These are phyloP conservation scores for Fagopyrum homotropicum DNA, from an alignment of 148 eudicot species.

Conservation along the genomic window DNA sequence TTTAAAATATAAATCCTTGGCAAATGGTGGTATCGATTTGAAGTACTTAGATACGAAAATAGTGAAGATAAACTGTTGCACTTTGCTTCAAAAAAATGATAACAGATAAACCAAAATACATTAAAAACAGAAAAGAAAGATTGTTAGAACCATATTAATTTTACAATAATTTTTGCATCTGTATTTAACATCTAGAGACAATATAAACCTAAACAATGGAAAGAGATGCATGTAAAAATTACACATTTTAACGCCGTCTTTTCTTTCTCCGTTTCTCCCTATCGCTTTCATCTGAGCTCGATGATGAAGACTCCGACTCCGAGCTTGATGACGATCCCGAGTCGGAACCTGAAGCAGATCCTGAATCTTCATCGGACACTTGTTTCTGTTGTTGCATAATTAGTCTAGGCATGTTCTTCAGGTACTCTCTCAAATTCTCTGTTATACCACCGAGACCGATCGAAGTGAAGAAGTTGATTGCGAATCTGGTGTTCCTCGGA, in stretches of 20 bases:
- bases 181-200: not conserved
- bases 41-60: no score
- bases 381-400: conserved; percentile 84
- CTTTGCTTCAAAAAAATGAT: no score
- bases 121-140: not conserved
- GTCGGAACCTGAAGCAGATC: conserved; percentile 18
- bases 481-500: conserved; percentile 70
- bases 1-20: no score
- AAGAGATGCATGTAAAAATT: not conserved
- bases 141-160: not conserved
- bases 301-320: not conserved
- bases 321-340: conserved; percentile 22
- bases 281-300: not conserved
- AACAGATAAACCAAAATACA: not conserved
- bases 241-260: not conserved
- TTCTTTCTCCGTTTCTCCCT: conserved; percentile 6
- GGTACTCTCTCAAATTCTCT: conserved; percentile 72
- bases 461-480: conserved; percentile 85
- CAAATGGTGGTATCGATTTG: no score
- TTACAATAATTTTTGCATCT: not conserved
- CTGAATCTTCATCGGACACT: conserved; percentile 10
- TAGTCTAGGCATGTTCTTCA: conserved; percentile 85
- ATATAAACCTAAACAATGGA: not conserved
- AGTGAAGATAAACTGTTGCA: no score
- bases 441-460: conserved; percentile 92